These are phyloP conservation scores for Boletus fagicola DNA, from an alignment of 768 basidiomycete species.

Conservation along the genomic window DNA sequence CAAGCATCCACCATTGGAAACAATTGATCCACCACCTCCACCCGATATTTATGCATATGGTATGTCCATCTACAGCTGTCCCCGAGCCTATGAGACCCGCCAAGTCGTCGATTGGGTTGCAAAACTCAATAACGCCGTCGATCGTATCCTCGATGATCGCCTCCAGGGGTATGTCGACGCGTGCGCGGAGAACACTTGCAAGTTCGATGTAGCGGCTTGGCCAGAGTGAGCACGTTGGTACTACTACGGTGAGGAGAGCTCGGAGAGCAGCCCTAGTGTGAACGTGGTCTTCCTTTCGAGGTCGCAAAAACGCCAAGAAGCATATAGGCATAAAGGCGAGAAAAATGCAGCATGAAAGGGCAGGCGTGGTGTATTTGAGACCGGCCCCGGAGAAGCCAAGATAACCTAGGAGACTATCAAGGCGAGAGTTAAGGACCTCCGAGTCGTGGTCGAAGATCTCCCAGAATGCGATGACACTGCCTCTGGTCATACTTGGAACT, in stretches of 20 bases:
- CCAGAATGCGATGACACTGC: conserved; percentile 3
- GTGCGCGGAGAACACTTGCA: conserved; percentile 25
- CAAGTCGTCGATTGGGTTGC: conserved; percentile 40
- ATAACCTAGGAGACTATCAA: not conserved
- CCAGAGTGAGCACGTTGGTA: conserved; percentile 47
- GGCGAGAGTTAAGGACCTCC: not conserved
- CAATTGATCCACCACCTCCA: conserved; percentile 34
- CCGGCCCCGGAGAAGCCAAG: not conserved
- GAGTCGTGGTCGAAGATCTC: not conserved
- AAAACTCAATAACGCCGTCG: conserved; percentile 44
- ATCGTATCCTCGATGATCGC: conserved; percentile 38
- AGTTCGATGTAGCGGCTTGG: conserved; percentile 36
- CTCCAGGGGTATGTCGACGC: conserved; percentile 34
- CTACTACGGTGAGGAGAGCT: conserved; percentile 42
- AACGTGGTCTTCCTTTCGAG: conserved; percentile 8
- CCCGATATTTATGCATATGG: conserved; percentile 34
- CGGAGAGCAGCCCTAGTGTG: conserved; percentile 28
- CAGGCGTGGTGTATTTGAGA: not conserved
- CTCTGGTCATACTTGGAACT: conserved; percentile 7
- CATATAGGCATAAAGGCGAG: conserved; percentile 7
- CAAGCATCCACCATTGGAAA: conserved; percentile 35
- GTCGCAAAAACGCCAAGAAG: conserved; percentile 8
- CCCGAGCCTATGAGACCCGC: conserved; percentile 36
- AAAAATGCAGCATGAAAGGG: conserved; percentile 8
- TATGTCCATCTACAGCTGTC: conserved; percentile 38